Evolutionary conservation across 768 basidiomycete species (phyloP).

Genomic region (Lactifluus echinatus): DNA sequence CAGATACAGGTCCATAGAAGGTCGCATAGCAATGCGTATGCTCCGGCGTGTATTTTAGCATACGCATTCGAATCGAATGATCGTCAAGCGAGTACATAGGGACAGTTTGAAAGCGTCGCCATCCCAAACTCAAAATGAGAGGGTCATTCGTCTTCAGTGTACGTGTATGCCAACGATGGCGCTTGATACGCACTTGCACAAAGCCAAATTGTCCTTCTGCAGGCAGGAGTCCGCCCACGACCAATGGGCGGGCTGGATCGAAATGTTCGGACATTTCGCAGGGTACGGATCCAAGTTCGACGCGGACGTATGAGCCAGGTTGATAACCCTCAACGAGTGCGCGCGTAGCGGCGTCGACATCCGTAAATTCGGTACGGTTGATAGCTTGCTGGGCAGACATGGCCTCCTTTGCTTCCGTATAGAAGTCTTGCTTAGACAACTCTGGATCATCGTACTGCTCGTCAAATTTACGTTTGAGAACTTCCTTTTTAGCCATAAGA

Average conservation of each 20-base stretch:
- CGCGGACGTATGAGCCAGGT: conserved; percentile 86
- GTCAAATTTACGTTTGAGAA: conserved; percentile 90
- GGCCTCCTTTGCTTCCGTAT: conserved; percentile 85
- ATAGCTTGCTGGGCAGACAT: conserved; percentile 76
- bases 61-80: conserved; percentile 95
- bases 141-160: conserved; percentile 98
- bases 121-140: conserved; percentile 92
- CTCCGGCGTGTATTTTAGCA: conserved; percentile 99
- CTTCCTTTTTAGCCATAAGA: conserved; percentile 82
- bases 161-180: conserved; percentile 87
- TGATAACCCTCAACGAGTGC: conserved; percentile 83
- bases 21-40: conserved; percentile 99
- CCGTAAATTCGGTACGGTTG: conserved; percentile 80
- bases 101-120: conserved; percentile 91
- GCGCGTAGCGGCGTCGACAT: conserved; percentile 66
- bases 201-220: conserved; percentile 91
- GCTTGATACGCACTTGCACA: conserved; percentile 91
- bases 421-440: conserved; percentile 73
- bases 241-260: conserved; percentile 81
- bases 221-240: conserved; percentile 84
- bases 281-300: conserved; percentile 79
- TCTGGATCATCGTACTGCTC: conserved; percentile 93
- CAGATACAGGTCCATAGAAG: conserved; percentile 87
- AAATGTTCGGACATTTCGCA: conserved; percentile 92
- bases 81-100: conserved; percentile 97